These are phyloP conservation scores for Wickerhamomyces sydowiorum DNA, from an alignment of 805 yeast species.

Conservation along the genomic window DNA sequence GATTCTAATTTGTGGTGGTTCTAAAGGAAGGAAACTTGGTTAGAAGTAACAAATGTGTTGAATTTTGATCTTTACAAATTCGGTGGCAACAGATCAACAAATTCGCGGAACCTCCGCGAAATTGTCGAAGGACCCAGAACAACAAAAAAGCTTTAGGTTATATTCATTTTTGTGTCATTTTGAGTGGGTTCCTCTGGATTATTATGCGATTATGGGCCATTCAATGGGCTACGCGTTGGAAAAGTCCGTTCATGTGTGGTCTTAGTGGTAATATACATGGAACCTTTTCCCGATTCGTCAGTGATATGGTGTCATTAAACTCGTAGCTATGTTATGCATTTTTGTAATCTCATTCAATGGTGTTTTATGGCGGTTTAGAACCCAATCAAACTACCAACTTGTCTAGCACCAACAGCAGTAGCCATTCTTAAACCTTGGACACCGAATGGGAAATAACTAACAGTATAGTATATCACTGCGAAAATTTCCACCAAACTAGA, in stretches of 20 bases:
- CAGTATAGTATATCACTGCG: conserved; percentile 84
- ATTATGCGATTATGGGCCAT: too few relatives aligned
- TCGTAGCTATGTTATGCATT: too few relatives aligned
- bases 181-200: too few relatives aligned
- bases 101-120: not conserved
- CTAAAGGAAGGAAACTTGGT: not conserved
- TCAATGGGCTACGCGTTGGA: too few relatives aligned
- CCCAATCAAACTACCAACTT: conserved; percentile 22
- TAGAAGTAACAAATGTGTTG: not conserved
- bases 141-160: not conserved
- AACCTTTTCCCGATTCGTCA: too few relatives aligned
- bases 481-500: conserved; percentile 73
- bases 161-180: too few relatives aligned
- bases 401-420: conserved; percentile 49
- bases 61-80: not conserved
- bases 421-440: conserved; percentile 64
- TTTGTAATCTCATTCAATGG: too few relatives aligned
- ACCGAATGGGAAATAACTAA: conserved; percentile 95
- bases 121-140: not conserved
- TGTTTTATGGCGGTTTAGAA: not conserved
- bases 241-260: too few relatives aligned
- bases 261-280: too few relatives aligned
- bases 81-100: conserved; percentile 1
- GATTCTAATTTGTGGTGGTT: not conserved
- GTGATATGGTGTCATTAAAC: too few relatives aligned